A percentile compares a stretch with the other conserved stretches of the same genome.
Conservation (phyloP, 345 rosid species). For the Syzygium oleosum region DNA sequence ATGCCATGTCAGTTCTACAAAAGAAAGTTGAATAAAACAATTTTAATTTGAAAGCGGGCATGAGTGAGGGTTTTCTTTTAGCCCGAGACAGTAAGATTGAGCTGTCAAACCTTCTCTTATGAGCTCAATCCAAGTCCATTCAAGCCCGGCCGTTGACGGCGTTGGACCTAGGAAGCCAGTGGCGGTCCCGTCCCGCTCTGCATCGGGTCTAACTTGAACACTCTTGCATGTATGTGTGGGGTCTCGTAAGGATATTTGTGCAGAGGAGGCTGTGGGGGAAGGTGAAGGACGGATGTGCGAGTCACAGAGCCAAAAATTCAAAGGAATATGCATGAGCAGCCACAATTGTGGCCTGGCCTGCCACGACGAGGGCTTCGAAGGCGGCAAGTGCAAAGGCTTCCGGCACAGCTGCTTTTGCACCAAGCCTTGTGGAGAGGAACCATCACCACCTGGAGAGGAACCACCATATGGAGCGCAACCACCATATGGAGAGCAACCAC, state of each 20-base stretch:
- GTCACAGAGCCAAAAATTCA: background rate
- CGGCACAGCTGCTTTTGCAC: background rate
- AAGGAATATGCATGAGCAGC: background rate
- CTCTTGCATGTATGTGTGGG: background rate
- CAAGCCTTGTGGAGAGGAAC: background rate
- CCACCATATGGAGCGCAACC: background rate
- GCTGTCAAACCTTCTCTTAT: background rate
- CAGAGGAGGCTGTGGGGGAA: background rate
- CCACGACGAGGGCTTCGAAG: background rate
- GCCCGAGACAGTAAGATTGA: background rate
- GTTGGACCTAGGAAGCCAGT: background rate
- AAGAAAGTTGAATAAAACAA: background rate
- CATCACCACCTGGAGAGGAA: background rate
- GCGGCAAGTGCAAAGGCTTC: background rate
- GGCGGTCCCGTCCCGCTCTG: background rate
- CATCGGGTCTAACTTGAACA: background rate
- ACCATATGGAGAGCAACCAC: background rate
- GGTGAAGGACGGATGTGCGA: background rate
- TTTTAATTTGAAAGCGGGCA: no score
- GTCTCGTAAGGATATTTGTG: background rate
- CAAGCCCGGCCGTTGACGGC: background rate
- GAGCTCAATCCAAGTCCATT: background rate
- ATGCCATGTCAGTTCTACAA: background rate
- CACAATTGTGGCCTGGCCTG: rapidly evolving
- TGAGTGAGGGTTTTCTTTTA: no score